Conservation (phyloP, 495 filamentous ascomycete species). For the Talaromyces trachyspermus region DNA sequence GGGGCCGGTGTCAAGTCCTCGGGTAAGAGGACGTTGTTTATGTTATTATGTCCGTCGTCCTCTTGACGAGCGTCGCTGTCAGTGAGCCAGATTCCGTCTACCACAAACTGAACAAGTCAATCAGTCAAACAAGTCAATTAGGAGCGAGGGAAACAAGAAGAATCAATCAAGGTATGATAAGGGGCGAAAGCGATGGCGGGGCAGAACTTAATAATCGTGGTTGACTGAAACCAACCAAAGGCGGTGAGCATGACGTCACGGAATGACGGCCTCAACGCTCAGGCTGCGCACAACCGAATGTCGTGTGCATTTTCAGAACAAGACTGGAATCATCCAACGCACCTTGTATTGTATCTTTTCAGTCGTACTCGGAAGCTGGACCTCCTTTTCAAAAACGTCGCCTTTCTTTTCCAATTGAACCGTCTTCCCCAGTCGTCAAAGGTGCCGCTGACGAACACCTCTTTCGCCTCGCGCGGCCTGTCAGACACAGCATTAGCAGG, state of each 20-base stretch:
- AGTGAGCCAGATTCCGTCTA: constrained; percentile 79
- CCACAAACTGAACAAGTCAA: constrained; percentile 64
- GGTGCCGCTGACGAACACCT: constrained; percentile 91
- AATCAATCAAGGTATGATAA: background rate
- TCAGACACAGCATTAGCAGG: constrained; percentile 11
- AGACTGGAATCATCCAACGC: constrained; percentile 21
- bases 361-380: constrained; percentile 52
- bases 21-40: constrained; percentile 81
- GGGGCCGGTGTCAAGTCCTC: constrained; percentile 54
- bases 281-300: background rate
- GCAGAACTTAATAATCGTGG: background rate
- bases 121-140: constrained; percentile 4
- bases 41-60: constrained; percentile 65
- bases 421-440: constrained; percentile 89
- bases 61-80: constrained; percentile 73
- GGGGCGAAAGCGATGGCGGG: background rate
- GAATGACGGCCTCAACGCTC: background rate
- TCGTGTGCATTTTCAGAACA: no score
- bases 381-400: constrained; percentile 66
- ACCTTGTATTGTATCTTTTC: constrained; percentile 81
- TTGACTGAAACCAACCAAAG: constrained; percentile 5
- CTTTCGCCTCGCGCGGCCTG: constrained; percentile 69
- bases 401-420: constrained; percentile 69
- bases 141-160: constrained; percentile 8
- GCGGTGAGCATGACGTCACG: constrained; percentile 8